Base-by-base conservation (phyloP, 352 stramenopile species). In the Thalassiosira mediterranea region DNA sequence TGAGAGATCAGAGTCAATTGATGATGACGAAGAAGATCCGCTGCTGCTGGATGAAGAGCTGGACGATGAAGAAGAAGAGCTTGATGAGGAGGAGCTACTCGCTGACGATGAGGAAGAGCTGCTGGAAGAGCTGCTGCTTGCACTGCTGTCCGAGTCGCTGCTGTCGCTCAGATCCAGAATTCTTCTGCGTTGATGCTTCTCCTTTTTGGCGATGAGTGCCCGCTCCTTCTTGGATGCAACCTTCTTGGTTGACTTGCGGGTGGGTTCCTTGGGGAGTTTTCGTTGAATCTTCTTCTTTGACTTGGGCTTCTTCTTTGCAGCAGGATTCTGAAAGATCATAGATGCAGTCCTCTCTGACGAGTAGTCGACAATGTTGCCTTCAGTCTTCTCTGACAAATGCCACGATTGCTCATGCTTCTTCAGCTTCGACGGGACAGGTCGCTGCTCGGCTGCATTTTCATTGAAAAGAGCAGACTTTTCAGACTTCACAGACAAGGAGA, bases 1-100 rank as follows among this genome's bases (percentile, higher is more conserved):
- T 21, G 59, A 78, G 0, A 42, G 38, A 44, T 79, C 61, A 26
- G 59, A 73, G 49, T 59, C 44, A 44, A 25, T 59, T 19, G 46
- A 66, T 2, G 62, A 76, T 5, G 44, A 53, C 44, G 44, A 53
- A 23, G 8, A 53, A 10, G 44, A 53, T 7, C 15, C 10, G 7
- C 15, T 29, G 19, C 44, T 53, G 8, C 44, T 23, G 17, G 5
- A 21, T 25, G 8, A 25, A 13, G 7, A 13, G 34, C 34, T 42
- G 7, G 34, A 42, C 13, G 34, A 42, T 13, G 34, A 42, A 42
- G 7, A 13, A 13, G 34, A 42, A 13, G 34, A 42, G 34, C 7
- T 13, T 42, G 34, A 42, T 7, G 34, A 42, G 34, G 34, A 42
- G 7, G 7, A 7, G 7, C 7, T 13, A 13, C 34, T 42, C 13